Conservation (phyloP, 176 grass and related monocot genomes). For the Secale cereale region DNA sequence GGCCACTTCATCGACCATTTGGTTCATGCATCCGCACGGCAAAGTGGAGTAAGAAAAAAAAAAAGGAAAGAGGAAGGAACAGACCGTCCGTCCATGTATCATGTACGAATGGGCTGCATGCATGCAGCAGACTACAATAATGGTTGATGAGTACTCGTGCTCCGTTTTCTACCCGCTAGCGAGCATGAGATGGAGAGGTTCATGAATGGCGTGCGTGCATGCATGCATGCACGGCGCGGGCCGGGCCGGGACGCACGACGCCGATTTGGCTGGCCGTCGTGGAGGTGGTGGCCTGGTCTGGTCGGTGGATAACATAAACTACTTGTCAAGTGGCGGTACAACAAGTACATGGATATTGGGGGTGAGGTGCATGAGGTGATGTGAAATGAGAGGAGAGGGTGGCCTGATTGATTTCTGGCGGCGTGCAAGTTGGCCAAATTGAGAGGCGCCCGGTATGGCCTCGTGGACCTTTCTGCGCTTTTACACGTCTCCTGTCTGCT, state of each 20-base stretch:
- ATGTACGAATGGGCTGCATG: neutral
- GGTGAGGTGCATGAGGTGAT: too few species aligned
- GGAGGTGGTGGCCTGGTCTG: neutral
- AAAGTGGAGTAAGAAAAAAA: too few species aligned
- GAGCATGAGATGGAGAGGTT: neutral
- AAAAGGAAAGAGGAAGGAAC: neutral
- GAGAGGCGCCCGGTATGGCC: neutral
- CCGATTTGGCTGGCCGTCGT: conserved; percentile 13
- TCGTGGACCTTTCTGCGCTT: conserved; percentile 20
- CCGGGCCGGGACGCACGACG: neutral
- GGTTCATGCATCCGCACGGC: neutral
- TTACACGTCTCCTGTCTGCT: conserved; percentile 6
- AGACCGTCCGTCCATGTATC: neutral
- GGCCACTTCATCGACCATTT: neutral
- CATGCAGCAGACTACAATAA: neutral
- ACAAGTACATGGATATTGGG: neutral
- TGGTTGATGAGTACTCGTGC: neutral
- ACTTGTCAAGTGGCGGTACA: neutral
- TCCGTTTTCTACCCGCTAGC: neutral
- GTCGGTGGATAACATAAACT: conserved; percentile 34
- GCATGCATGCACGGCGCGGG: conserved; percentile 5
- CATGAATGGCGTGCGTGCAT: neutral
- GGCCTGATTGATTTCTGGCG: neutral
- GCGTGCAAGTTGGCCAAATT: conserved; percentile 29
- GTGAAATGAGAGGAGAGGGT: neutral